Evolutionary conservation across 164 flowering plant species (phyloP).

Genomic region (Cinnamomum chago): DNA sequence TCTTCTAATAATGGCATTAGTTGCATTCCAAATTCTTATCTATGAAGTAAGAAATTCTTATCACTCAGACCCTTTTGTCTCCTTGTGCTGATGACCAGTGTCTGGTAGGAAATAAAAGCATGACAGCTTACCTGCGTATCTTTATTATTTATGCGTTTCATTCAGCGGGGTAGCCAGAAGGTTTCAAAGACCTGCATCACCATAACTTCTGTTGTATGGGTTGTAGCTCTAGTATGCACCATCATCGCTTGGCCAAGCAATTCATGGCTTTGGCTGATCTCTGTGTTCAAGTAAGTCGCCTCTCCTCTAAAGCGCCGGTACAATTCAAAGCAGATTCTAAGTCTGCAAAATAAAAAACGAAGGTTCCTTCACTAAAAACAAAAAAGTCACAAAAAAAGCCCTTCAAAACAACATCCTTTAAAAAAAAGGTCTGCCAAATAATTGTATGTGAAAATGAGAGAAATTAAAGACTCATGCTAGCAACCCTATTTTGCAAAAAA

Average conservation of each 20-base stretch:
- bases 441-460: too few relatives aligned
- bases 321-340: background rate
- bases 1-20: slow-evolving; percentile 61
- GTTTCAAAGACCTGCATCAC: slow-evolving; percentile 47
- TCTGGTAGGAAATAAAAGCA: background rate
- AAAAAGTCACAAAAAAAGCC: too few relatives aligned
- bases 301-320: background rate
- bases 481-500: too few relatives aligned
- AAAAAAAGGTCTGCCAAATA: too few relatives aligned
- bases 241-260: slow-evolving; percentile 62
- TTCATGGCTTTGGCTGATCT: slow-evolving; percentile 87
- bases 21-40: slow-evolving; percentile 62
- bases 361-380: too few relatives aligned
- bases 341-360: too few relatives aligned
- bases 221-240: slow-evolving; percentile 52
- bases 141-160: background rate
- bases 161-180: slow-evolving; percentile 81
- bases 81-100: background rate
- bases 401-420: too few relatives aligned
- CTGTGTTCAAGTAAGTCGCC: slow-evolving; percentile 70
- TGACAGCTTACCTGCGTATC: background rate
- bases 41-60: slow-evolving; percentile 56
- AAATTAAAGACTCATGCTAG: too few relatives aligned
- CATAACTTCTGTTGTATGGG: slow-evolving; percentile 53
- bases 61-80: background rate